Percentiles rank a stretch among this genome's conserved stretches.
phyloP scores from a whole-genome alignment of 371 early-diverging fungal species.

The Conidiobolus coronatus region DNA sequence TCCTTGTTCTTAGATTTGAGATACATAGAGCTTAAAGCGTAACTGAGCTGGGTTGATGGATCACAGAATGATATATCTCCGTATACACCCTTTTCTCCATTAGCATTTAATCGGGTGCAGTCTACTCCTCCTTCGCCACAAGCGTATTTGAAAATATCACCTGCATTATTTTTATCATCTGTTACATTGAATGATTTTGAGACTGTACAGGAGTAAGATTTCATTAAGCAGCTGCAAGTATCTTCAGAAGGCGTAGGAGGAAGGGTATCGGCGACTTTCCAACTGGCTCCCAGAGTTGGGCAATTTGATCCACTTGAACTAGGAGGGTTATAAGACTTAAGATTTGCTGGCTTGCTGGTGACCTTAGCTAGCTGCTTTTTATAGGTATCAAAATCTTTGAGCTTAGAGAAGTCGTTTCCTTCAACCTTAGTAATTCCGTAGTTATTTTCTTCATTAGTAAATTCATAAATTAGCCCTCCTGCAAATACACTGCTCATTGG shows the following conservation, averaged over 20 bases:
- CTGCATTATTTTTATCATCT: neutral
- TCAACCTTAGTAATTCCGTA: conserved; percentile 46
- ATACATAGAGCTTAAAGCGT: neutral
- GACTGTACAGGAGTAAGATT: conserved; percentile 28
- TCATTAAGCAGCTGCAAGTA: conserved; percentile 47
- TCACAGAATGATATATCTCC: no score
- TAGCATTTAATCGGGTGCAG: neutral
- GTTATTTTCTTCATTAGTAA: conserved; percentile 47
- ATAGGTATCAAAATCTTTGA: neutral
- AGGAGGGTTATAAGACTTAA: neutral
- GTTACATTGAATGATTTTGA: neutral
- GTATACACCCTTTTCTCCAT: neutral
- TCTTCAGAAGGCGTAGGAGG: conserved; percentile 43
- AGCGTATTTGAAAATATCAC: neutral
- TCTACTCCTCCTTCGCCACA: neutral
- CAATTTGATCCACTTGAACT: conserved; percentile 11
- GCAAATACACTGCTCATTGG: conserved; percentile 40
- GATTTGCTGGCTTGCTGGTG: conserved; percentile 16
- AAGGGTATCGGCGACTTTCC: conserved; percentile 27
- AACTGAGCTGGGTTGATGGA: neutral
- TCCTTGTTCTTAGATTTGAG: neutral
- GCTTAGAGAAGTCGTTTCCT: neutral
- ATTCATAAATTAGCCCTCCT: conserved; percentile 60
- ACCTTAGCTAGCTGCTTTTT: conserved; percentile 6
- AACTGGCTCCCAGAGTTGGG: conserved; percentile 21